Evolutionary conservation across 371 early-diverging fungal species (phyloP), one percentile per base, ranked within the genome.

Genomic region (Syncephalis fuscata): DNA sequence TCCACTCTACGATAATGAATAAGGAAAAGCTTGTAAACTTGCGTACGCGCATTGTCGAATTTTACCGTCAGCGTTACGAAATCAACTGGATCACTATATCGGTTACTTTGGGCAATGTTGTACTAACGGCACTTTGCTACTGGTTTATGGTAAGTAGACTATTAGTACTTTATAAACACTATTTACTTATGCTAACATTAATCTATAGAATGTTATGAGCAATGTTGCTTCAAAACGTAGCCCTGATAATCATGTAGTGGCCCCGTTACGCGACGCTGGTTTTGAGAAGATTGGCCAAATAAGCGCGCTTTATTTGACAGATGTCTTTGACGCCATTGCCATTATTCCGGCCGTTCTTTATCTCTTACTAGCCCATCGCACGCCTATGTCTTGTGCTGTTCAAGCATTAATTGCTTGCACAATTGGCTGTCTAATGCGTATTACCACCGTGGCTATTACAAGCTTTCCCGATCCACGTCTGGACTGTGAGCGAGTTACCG

Each of bases 391-490:
- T 22, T 63, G 70, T 45, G 55, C 68, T 19, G 62, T 60, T 16
- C 65, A 68, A 39, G 55, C 63, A 41, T 52, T 68, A 17, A 46
- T 66, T 10, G 60, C 66, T 25, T 70, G 70, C 70, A 52, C 61
- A 0, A 49, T 73, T 22, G 64, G 69, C 48, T 63, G 63, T 40
- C 22, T 73, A n/a, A 62, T 73, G 53, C 62, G 73, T 15, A 73
- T 71, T 41, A 66, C 70, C 26, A 74, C 74, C 8, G 63, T 74
- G 50, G 74, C 70, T 11, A 71, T 73, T 45, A 74, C 74, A 0
- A 70, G 68, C 19, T 59, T 71, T 22, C 74, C 71, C 2, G 74
- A 74, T 42, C 74, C 74, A 1, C 67, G 74, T 4, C 55, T 59
- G 15, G 60, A 62, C 1, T 74, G 74, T 50, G 57, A 67, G 44